Evolutionary conservation across 202 grass and related monocot species (phyloP).

Genomic region (Panicum hallii): DNA sequence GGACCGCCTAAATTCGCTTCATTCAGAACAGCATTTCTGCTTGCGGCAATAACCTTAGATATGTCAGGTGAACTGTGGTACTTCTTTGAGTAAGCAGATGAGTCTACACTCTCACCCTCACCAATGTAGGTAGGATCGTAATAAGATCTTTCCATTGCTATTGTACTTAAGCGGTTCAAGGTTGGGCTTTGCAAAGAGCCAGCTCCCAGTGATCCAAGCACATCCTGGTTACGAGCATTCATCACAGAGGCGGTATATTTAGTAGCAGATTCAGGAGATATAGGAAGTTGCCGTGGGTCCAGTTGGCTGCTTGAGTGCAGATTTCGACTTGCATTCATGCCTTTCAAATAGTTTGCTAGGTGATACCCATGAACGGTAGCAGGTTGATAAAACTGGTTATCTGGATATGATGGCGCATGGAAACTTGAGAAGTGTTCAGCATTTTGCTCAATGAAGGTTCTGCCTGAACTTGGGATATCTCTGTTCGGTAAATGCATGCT

Average conservation of each 20-base stretch:
- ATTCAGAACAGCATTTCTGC: constrained; percentile 49
- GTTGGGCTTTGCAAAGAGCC: constrained; percentile 51
- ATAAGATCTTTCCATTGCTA: constrained; percentile 50
- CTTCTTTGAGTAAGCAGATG: constrained; percentile 66
- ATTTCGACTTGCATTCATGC: constrained; percentile 44
- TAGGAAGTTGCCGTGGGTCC: constrained; percentile 41
- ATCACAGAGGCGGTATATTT: constrained; percentile 42
- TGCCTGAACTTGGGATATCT: constrained; percentile 13
- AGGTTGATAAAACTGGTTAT: constrained; percentile 57
- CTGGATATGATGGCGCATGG: constrained; percentile 46
- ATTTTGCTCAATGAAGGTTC: constrained; percentile 43
- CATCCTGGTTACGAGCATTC: constrained; percentile 34
- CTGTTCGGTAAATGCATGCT: constrained; percentile 47
- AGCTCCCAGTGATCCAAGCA: constrained; percentile 48
- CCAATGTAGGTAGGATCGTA: constrained; percentile 53
- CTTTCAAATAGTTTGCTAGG: constrained; percentile 63
- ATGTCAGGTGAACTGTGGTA: constrained; percentile 84
- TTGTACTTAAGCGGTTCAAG: constrained; percentile 29
- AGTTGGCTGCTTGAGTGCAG: constrained; percentile 43
- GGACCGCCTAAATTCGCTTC: constrained; percentile 52
- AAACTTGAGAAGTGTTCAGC: constrained; percentile 47
- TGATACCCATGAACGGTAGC: constrained; percentile 85
- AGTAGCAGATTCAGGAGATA: constrained; percentile 51
- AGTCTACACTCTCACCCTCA: constrained; percentile 46
- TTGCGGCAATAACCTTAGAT: constrained; percentile 69